Percentiles rank a stretch among this genome's conserved stretches.
phyloP scores from a whole-genome alignment of 345 rosid species.

The Viola odorata region DNA sequence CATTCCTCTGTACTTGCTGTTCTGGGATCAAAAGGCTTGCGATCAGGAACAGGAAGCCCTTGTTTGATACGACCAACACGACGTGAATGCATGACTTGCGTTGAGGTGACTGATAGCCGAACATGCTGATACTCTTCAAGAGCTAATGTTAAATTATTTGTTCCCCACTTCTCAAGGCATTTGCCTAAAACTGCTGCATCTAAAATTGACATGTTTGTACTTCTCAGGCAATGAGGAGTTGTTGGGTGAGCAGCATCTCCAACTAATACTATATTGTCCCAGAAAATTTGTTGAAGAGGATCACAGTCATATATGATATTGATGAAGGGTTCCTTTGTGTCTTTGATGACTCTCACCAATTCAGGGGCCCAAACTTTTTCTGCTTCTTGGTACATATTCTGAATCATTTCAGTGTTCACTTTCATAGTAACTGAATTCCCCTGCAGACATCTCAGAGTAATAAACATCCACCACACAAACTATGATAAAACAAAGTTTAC shows the following conservation, averaged over 20 bases:
- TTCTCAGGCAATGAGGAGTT: constrained; percentile 69
- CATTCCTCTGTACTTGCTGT: constrained; percentile 27
- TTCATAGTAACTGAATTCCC: constrained; percentile 63
- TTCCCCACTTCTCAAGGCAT: constrained; percentile 51
- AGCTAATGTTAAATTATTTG: constrained; percentile 36
- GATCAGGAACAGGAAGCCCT: constrained; percentile 40
- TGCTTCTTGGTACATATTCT: constrained; percentile 55
- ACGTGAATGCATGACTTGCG: constrained; percentile 60
- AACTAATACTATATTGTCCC: constrained; percentile 51
- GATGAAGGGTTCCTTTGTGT: constrained; percentile 73
- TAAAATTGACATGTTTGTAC: constrained; percentile 76
- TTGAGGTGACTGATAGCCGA: constrained; percentile 50
- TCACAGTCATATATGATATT: constrained; percentile 70
- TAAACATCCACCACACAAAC: no score
- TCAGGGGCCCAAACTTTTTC: constrained; percentile 62
- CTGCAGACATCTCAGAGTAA: no score
- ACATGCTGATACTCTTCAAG: constrained; percentile 63
- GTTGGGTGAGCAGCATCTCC: constrained; percentile 91
- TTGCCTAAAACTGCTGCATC: constrained; percentile 69
- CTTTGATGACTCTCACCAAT: constrained; percentile 49
- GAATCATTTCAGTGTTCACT: constrained; percentile 49
- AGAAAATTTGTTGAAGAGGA: constrained; percentile 43
- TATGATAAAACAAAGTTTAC: no score
- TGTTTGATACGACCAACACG: constrained; percentile 59
- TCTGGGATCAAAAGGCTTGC: constrained; percentile 31